Conservation (phyloP, 495 filamentous ascomycete species). For the Amniculicola lignicola region DNA sequence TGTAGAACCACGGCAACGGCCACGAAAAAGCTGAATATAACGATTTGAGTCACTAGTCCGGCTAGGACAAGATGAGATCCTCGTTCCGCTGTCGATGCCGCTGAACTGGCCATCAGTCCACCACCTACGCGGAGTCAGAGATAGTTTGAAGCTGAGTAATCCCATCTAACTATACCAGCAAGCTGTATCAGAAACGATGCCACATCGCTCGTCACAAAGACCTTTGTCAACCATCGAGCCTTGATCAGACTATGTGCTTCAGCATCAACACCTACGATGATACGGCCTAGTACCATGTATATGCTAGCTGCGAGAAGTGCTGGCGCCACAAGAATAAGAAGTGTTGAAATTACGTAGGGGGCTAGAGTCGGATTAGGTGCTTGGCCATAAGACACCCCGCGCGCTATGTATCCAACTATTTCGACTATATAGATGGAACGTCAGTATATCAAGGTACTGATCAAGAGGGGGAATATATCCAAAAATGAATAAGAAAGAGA, state of each 20-base stretch:
- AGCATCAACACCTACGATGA: constrained; percentile 43
- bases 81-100: constrained; percentile 36
- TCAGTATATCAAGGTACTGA: too few species aligned
- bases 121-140: background rate
- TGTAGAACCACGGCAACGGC: constrained; percentile 37
- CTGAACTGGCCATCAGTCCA: background rate
- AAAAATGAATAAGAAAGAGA: background rate
- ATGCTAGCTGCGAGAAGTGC: constrained; percentile 43
- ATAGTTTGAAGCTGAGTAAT: too few species aligned
- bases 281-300: constrained; percentile 45
- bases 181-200: constrained; percentile 43
- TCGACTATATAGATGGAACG: background rate
- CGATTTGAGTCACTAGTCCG: constrained; percentile 44
- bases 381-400: background rate
- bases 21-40: constrained; percentile 46
- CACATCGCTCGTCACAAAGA: constrained; percentile 47
- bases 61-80: constrained; percentile 36
- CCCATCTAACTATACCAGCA: too few species aligned
- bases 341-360: constrained; percentile 37
- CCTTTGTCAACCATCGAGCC: constrained; percentile 40
- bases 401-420: background rate
- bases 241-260: constrained; percentile 41
- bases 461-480: too few species aligned
- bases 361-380: constrained; percentile 7
- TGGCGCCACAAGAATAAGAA: constrained; percentile 44